Base-by-base conservation (phyloP, 345 rosid genomes). In the Erucastrum elatum region DNA sequence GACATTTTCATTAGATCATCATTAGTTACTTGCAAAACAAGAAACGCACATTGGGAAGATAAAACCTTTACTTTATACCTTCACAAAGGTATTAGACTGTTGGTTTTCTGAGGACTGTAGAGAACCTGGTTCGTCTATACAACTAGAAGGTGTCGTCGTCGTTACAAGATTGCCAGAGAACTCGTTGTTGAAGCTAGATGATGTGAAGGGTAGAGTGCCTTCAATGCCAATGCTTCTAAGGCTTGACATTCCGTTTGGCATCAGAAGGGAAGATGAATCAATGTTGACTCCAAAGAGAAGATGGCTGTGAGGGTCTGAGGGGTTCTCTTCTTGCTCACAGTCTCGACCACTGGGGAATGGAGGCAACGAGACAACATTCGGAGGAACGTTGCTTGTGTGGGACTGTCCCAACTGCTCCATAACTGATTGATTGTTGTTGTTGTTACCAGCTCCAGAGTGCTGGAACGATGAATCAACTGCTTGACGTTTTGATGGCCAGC, bases 331-430 rank as follows among this genome's bases (percentile, higher is more conserved):
- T 84, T 88, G 97, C 65, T 89, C 98, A 72, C 95, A 90, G 73
- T 92, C 97, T 84, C 68, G 73, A 66, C 90, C 89, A 56, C 94
- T 95, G 26, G 99, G 99, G 72, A 95, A 93, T 9, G 99, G 99
- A 13, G 96, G 99, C 87, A 93, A 83, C 5, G 94, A 87, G 71
- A 90, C 84, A 68, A 87, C 82, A 61, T 79, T 88, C 55, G 86
- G 95, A 59, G 90, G 68, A 33, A 81, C 69, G 66, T 81, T 90
- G 63, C 64, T 75, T 78, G 87, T 80, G 79, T 87, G 96, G 10
- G 81, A 72, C 55, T 85, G 88, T 37, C 90, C 91, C 79, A 92
- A 39, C 67, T 88, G 97, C 75, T 92, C 93, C 81, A 87, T 46
- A 66, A 87, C 81, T 17, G 90, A 84, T 31, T 82, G 94, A 74